Base-by-base conservation (phyloP, 2,329 filamentous ascomycete genomes). In the Exophiala lecanii-corni region DNA sequence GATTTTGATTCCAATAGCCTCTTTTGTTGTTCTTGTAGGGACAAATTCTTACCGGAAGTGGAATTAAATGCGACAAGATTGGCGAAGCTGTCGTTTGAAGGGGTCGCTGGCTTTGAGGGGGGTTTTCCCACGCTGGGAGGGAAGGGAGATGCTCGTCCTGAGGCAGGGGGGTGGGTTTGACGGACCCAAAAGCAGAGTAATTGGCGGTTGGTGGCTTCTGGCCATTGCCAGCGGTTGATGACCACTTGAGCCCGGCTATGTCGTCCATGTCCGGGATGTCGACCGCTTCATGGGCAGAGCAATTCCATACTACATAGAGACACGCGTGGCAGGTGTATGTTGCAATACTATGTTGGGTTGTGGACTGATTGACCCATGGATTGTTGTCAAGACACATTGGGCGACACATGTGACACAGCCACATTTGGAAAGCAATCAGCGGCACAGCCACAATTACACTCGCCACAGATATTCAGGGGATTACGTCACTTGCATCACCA, bases 1-100 rank as follows among this genome's bases (percentile, higher is more conserved):
- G 75, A 72, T 65, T 79, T 86, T 63, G 88, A 82, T 63, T 94
- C 86, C 53, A 85, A 78, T 53, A 95, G 67, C 49, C 79, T 84
- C 57, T 70, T 75, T 62, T 84, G 81, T 39, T 79, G 75, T 57
- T 83, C 79, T 42, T 77, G 68, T 6, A 84, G 68, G 2, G 79
- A 79, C 12, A 96, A 71, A 51, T 84, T 92, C 62, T 81, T 83
- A 20, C 75, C 77, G 41, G 67, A 45, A 31, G 61, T 57, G 10
- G 62, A 56, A 3, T 62, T 57, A 48, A 84, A 82, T 48, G 84
- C 91, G 46, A 70, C 78, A 20, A 76, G 73, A 38, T 71, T 89
- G 17, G 68, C 72, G 23, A 87, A 91, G 55, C 69, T 73, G 50
- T 73, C 70, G 42, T 65, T 68, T 17, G 62, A 60, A 9, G 68